Conservation (phyloP, 2,329 filamentous ascomycete genomes). For the Colletotrichum gigasporum region DNA sequence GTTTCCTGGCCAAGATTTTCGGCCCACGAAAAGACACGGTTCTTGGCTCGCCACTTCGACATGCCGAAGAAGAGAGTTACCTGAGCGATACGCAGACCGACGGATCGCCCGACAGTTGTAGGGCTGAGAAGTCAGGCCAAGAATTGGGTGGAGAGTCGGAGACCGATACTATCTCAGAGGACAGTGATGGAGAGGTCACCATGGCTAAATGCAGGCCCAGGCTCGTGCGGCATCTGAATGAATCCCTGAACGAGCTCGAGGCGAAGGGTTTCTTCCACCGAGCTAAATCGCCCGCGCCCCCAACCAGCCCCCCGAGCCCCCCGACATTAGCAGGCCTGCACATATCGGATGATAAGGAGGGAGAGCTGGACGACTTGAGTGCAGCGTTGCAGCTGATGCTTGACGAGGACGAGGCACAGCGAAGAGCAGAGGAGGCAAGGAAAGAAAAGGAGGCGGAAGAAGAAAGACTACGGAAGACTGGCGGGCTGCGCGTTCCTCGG, state of each 20-base stretch:
- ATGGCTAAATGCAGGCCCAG: slow-evolving; percentile 7
- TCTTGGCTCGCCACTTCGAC: not conserved
- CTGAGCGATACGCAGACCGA: slow-evolving; percentile 5
- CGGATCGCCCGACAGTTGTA: slow-evolving; percentile 5
- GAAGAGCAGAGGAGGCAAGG: slow-evolving; percentile 23
- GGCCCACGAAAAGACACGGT: not conserved
- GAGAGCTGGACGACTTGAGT: slow-evolving; percentile 29
- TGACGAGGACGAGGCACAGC: slow-evolving; percentile 22
- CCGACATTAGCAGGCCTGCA: slow-evolving; percentile 8
- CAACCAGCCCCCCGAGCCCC: not conserved
- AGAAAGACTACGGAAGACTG: slow-evolving; percentile 23
- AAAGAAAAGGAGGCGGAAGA: slow-evolving; percentile 11
- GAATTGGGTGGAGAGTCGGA: not conserved
- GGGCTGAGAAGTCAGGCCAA: not conserved
- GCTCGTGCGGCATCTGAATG: slow-evolving; percentile 9
- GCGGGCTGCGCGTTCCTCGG: slow-evolving; percentile 27
- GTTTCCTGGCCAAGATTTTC: slow-evolving; percentile 16
- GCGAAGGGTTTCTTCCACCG: slow-evolving; percentile 1
- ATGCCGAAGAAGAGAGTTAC: not conserved
- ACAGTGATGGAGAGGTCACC: not conserved
- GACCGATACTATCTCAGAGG: slow-evolving; percentile 9
- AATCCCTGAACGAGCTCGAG: slow-evolving; percentile 13
- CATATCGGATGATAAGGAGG: slow-evolving; percentile 32
- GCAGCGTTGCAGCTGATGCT: slow-evolving; percentile 21
- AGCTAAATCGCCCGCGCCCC: not conserved